These are phyloP conservation scores for Immersiporthe knoxdaviesiana DNA, from an alignment of 2,329 filamentous ascomycete species.

Conservation along the genomic window DNA sequence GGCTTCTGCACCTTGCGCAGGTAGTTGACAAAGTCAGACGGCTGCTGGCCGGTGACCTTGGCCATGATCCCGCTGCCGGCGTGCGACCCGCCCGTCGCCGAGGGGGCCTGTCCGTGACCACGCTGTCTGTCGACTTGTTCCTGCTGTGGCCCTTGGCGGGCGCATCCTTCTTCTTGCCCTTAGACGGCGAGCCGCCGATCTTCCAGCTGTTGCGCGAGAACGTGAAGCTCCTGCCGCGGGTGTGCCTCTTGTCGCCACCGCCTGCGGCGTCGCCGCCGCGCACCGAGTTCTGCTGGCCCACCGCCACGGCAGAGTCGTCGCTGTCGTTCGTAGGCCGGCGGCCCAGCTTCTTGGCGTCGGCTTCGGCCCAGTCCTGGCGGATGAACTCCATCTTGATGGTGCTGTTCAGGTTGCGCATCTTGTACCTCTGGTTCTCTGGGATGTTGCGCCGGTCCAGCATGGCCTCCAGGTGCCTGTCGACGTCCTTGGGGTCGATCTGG, in stretches of 20 bases:
- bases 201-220: conserved; percentile 65
- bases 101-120: conserved; percentile 62
- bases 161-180: conserved; percentile 72
- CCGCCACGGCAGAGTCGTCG: conserved; percentile 39
- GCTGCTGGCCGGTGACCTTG: conserved; percentile 74
- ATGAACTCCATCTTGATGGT: conserved; percentile 97
- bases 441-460: conserved; percentile 87
- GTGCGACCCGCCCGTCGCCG: conserved; percentile 56
- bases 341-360: conserved; percentile 53
- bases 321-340: conserved; percentile 50
- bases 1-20: conserved; percentile 80
- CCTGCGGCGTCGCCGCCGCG: conserved; percentile 41
- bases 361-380: conserved; percentile 80
- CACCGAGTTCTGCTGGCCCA: conserved; percentile 36
- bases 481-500: conserved; percentile 56
- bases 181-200: conserved; percentile 69
- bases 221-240: conserved; percentile 78
- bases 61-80: conserved; percentile 63
- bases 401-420: conserved; percentile 87
- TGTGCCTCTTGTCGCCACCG: conserved; percentile 55
- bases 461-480: conserved; percentile 62
- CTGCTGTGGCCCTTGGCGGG: conserved; percentile 67
- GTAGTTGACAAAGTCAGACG: conserved; percentile 85
- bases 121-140: conserved; percentile 73
- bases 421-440: conserved; percentile 88